These are phyloP conservation scores for Piper betle DNA, from an alignment of 164 flowering plant genomes.

Conservation along the genomic window DNA sequence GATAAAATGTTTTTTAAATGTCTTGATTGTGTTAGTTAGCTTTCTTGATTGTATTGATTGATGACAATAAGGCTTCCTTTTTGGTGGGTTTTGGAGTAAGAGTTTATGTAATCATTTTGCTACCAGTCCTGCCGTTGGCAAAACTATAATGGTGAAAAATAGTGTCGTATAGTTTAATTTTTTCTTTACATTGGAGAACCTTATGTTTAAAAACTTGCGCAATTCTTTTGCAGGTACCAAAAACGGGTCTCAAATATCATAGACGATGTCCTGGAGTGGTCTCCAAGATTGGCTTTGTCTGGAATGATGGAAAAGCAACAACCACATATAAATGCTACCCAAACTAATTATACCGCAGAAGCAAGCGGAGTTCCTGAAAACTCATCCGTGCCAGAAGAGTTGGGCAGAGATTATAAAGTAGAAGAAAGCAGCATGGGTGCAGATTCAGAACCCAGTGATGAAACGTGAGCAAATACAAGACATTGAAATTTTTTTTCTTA, in stretches of 20 bases:
- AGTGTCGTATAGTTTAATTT: neutral
- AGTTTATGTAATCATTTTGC: neutral
- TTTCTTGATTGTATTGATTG: too few species aligned
- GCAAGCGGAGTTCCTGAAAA: constrained; percentile 20
- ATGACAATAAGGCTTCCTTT: too few species aligned
- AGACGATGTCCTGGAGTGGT: constrained; percentile 96
- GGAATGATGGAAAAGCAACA: constrained; percentile 88
- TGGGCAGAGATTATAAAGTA: constrained; percentile 13
- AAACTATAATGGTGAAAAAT: too few species aligned
- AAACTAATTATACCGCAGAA: constrained; percentile 23
- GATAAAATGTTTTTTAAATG: too few species aligned
- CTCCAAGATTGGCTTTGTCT: constrained; percentile 75
- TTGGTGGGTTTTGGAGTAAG: too few species aligned
- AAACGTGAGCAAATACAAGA: constrained; percentile 7
- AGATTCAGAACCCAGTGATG: constrained; percentile 8
- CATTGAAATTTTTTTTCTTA: neutral
- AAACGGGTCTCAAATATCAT: constrained; percentile 89
- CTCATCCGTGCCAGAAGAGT: constrained; percentile 9
- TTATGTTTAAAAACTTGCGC: too few species aligned
- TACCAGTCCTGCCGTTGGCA: neutral
- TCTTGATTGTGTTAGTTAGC: too few species aligned
- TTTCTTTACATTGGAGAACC: neutral
- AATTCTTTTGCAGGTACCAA: constrained; percentile 58
- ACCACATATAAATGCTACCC: constrained; percentile 38
- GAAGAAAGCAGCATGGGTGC: constrained; percentile 20